Evolutionary conservation across 768 basidiomycete species (phyloP), one percentile per base, ranked within the genome.

Genomic region (Amanita polypyramis): DNA sequence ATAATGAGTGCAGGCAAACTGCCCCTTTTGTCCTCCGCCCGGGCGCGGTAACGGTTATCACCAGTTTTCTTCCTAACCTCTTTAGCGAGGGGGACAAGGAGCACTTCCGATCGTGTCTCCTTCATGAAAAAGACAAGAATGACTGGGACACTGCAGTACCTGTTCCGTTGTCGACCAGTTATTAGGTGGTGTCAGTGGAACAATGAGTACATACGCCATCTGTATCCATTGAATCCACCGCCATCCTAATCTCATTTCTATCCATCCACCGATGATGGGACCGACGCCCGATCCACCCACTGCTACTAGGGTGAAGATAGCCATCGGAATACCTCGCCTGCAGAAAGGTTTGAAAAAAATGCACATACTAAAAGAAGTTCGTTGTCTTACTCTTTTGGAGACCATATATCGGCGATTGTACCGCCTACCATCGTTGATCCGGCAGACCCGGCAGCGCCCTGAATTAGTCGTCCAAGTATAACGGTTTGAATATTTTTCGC

Each of bases 221-320:
- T n/a, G n/a, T n/a, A n/a, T n/a, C 87, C 86, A 90, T 56, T 88
- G 79, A 20, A 93, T 86, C 85, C 87, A 90, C 21, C 85, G 69
- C 85, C 88, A 90, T 52, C 70, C 70, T 1, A 89, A 59, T n/a
- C 78, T 75, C 51, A 74, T 70, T 56, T 85, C 82, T 17, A 85
- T 70, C 78, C 79, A 86, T 11, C 81, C 81, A 17, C 78, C 76
- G 2, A 73, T 58, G 0, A 84, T 58, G 0, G 86, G 80, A 2
- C 79, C 87, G 1, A 88, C 29, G 0, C 79, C 84, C 0, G 74
- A 77, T 0, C 77, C 80, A 1, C 72, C 74, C 8, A 89, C 57
- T 0, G 79, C 83, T 0, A 70, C 65, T 4, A 79, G 55, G 0
- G 84, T 69, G 59, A 88, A 94, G 1, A 85, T 58, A 0, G 82